Conservation (phyloP, 768 basidiomycete genomes). For the Harrya chromipes region DNA sequence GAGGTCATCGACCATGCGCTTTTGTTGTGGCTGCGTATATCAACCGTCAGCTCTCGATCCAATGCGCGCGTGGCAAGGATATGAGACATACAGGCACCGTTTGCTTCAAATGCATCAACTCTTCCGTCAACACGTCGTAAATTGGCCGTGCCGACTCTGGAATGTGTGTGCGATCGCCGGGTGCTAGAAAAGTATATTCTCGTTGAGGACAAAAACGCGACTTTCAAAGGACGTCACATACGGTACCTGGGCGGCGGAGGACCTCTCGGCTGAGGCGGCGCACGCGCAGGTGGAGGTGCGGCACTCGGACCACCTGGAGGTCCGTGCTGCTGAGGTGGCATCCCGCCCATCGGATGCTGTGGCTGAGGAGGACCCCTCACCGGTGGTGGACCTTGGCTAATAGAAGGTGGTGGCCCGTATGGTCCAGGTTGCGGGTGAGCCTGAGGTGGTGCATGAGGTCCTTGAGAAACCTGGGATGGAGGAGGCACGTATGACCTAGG, state of each 20-base stretch:
- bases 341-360: conserved; percentile 29
- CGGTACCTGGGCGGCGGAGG: conserved; percentile 57
- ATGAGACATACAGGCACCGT: conserved; percentile 60
- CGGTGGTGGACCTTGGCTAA: conserved; percentile 29
- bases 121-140: conserved; percentile 60
- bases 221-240: conserved; percentile 33
- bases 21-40: conserved; percentile 65
- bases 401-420: conserved; percentile 30
- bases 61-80: not conserved
- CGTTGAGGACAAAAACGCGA: not conserved
- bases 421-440: conserved; percentile 16
- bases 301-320: conserved; percentile 27
- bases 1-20: conserved; percentile 80
- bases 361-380: conserved; percentile 24
- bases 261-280: conserved; percentile 34
- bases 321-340: conserved; percentile 26
- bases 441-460: conserved; percentile 23
- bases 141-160: conserved; percentile 65
- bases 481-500: conserved; percentile 25
- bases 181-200: conserved; percentile 46
- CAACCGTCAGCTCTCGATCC: not conserved
- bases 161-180: conserved; percentile 92
- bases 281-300: conserved; percentile 26
- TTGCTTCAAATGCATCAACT: conserved; percentile 67
- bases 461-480: conserved; percentile 24